Conservation (phyloP, 805 yeast genomes). For the Ogataea dorogensis region DNA sequence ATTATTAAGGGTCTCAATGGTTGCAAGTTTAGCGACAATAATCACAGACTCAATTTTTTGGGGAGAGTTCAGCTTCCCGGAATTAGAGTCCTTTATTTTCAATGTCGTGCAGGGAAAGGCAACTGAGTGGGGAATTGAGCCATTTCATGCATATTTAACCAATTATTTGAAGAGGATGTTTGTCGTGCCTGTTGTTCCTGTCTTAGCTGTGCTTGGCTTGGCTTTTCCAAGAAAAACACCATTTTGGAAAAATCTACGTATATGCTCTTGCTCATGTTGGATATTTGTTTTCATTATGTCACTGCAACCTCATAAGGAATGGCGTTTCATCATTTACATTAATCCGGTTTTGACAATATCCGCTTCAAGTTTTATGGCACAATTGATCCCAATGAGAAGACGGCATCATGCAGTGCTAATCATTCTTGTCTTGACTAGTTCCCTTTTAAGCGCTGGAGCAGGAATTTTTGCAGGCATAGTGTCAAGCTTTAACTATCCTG, state of each 20-base stretch:
- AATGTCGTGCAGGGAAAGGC: constrained; percentile 78
- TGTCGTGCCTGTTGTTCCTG: constrained; percentile 44
- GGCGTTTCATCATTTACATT: constrained; percentile 82
- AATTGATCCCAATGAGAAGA: constrained; percentile 19
- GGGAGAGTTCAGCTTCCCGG: constrained; percentile 61
- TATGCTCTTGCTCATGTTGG: constrained; percentile 50
- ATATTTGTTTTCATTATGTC: constrained; percentile 66
- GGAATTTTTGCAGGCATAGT: constrained; percentile 53
- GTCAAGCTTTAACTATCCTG: constrained; percentile 83
- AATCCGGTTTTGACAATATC: constrained; percentile 65
- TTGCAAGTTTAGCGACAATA: constrained; percentile 50
- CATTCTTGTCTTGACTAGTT: constrained; percentile 31
- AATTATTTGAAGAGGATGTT: constrained; percentile 49
- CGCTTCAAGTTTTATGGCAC: constrained; percentile 46
- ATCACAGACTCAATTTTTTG: constrained; percentile 76
- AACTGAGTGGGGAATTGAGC: constrained; percentile 81
- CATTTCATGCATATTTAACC: constrained; percentile 64
- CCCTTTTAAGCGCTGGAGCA: background rate
- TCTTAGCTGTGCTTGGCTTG: constrained; percentile 37
- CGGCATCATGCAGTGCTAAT: constrained; percentile 8
- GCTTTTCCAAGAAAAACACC: constrained; percentile 22
- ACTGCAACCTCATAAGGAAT: constrained; percentile 87
- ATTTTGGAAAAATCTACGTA: constrained; percentile 36
- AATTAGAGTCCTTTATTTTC: constrained; percentile 65
- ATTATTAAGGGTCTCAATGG: constrained; percentile 46